A percentile compares a stretch with the other conserved stretches of the same genome.
Evolutionary conservation across 495 filamentous ascomycete species (phyloP).

Genomic region (Penicillium parvum): DNA sequence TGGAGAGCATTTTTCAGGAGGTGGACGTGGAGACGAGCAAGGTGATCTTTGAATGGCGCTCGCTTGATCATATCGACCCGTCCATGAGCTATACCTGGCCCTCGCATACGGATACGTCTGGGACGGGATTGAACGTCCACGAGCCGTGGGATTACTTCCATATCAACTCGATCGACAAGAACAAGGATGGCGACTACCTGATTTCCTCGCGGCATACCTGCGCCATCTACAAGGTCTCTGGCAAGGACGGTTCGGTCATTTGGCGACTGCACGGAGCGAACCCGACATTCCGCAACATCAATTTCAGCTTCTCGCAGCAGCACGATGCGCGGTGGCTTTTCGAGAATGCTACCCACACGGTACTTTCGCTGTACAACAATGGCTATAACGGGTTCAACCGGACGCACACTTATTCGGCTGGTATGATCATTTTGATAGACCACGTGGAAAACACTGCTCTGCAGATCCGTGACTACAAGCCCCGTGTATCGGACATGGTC

Average conservation of each 20-base stretch:
- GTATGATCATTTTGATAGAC: slow-evolving; percentile 55
- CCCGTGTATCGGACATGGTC: slow-evolving; percentile 40
- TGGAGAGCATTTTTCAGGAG: slow-evolving; percentile 50
- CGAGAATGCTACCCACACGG: slow-evolving; percentile 47
- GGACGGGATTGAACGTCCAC: slow-evolving; percentile 37
- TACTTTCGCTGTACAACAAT: slow-evolving; percentile 56
- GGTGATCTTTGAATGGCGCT: slow-evolving; percentile 51
- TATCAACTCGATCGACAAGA: slow-evolving; percentile 61
- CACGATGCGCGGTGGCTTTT: slow-evolving; percentile 57
- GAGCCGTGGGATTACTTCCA: slow-evolving; percentile 62
- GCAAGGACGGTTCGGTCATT: slow-evolving; percentile 51
- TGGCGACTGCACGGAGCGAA: slow-evolving; percentile 54
- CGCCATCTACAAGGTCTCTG: slow-evolving; percentile 57
- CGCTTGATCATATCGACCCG: slow-evolving; percentile 49
- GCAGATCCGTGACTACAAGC: slow-evolving; percentile 38
- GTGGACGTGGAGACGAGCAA: slow-evolving; percentile 47
- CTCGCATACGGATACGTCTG: slow-evolving; percentile 43
- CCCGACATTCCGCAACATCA: slow-evolving; percentile 43
- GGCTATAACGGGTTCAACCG: slow-evolving; percentile 47
- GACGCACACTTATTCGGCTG: slow-evolving; percentile 47
- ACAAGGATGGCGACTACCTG: slow-evolving; percentile 52
- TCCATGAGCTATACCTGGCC: slow-evolving; percentile 42
- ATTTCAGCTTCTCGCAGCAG: slow-evolving; percentile 58
- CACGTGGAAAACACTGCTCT: slow-evolving; percentile 48
- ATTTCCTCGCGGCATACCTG: slow-evolving; percentile 56